Evolutionary conservation across 2,329 filamentous ascomycete species (phyloP), one percentile per base, ranked within the genome.

Genomic region (Phialophora expanda): DNA sequence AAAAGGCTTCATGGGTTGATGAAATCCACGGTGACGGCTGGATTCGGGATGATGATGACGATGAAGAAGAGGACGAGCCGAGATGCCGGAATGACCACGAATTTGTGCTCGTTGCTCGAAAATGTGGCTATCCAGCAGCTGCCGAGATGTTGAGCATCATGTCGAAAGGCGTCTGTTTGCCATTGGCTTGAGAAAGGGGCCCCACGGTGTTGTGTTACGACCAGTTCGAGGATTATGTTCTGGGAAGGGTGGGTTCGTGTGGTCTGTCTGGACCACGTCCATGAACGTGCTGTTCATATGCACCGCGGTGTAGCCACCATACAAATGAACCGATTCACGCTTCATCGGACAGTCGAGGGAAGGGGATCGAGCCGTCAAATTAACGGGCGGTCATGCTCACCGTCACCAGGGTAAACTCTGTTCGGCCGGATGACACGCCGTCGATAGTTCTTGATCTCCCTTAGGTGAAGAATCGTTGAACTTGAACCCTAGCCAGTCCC

Each of bases 71-170:
- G 12, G 34, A 48, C 22, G 53, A 76, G 32, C 71, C 72, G 28
- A 62, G 60, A 51, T 78, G 76, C 65, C 72, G 76, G 61, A 78
- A 78, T 59, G 75, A 78, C 61, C 69, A 74, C 65, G 76, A 78
- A 64, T 78, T 76, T 71, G 72, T 71, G 46, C 74, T 76, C 65
- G 74, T 75, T 58, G 71, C 71, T 50, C 58, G 68, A 41, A 60
- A 61, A 24, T 76, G 74, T 65, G 56, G 62, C n/a, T 57, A 58
- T 20, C 20, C n/a, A n/a, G 2, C 1, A 17, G 12, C 11, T 2
- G 34, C 12, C 20, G 3, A 44, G 14, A 2, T 4, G 6, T 9
- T 57, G 20, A 44, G 17, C 14, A 5, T 28, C 12, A 26, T 20
- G 22, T 12, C 20, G 22, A 14, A 51, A 11, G 2, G 12, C 3